Evolutionary conservation across 2,329 filamentous ascomycete species (phyloP), one percentile per base, ranked within the genome.

Genomic region (Neurospora sp.): DNA sequence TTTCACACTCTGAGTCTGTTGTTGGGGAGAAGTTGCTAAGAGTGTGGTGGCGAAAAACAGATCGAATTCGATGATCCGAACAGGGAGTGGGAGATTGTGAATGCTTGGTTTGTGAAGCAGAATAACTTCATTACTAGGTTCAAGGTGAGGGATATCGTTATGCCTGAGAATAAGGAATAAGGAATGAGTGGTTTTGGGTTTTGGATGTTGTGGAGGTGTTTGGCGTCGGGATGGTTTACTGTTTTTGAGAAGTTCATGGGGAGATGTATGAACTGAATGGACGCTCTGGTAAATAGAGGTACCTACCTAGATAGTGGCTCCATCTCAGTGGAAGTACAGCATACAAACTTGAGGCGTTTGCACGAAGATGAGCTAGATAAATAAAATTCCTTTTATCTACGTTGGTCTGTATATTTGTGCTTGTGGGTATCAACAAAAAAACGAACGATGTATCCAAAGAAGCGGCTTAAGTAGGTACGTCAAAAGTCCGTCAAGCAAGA

Each of bases 81-180:
- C 17, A 82, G 83, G 70, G 86, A 89, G 73, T 89, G 87, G 86
- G 82, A 83, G 74, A 78, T 87, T 23, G 82, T 86, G 67, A 89
- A 89, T 73, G 85, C 87, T 3, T 89, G 87, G 87, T 89, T 89
- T 71, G 85, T 89, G 68, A 87, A 88, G 78, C 87, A 89, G 75
- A 80, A 82, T 36, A 84, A 87, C 76, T 89, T 88, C 73, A 78
- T 81, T 70, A 80, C 81, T 17, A 79, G 78, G 62, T 85, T 86
- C 68, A 77, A 80, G 66, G 70, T 80, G 66, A 79, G 84, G 58
- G 78, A 83, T 3, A 73, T 86, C 28, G 80, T 85, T 1, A 77
- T 79, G 72, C 81, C 81, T 9, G 75, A 77, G 68, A 43, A 36
- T 39, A 67, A 28, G 58, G 39, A 46, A 23, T 19, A 67, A 28